Evolutionary conservation across 169 alveolate species (phyloP), one percentile per base, ranked within the genome.

Genomic region (Babesia caballi): DNA sequence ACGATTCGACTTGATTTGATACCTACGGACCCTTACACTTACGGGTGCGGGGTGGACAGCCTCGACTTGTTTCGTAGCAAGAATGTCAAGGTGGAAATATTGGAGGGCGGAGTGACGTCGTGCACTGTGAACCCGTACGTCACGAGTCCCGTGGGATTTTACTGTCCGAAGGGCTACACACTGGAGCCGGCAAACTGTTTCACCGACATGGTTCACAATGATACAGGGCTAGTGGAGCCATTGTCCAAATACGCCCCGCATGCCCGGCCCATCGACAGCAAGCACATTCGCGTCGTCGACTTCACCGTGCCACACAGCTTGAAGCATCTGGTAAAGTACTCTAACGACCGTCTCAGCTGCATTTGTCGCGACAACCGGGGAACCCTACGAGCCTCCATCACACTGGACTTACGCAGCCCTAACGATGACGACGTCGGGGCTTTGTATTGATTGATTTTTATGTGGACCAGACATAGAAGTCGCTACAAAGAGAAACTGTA

Each of bases 11-110:
- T n/a, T n/a, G n/a, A n/a, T n/a, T 47, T 81, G 3, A 15, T 81
- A 4, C 84, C 88, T 11, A 81, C 88, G 2, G 88, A 81, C 52
- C 88, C 88, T 15, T 70, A 63, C 51, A 81, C 84, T 0, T 66
- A 52, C 42, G 88, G 88, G 2, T 81, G 88, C 52, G 84, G 84
- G 27, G 69, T 51, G 30, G 60, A 67, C 21, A 60, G 72, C 50
- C 40, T 0, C 1, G 60, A 56, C 19, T 28, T 77, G 42, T 77
- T 77, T 60, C 41, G 53, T 2, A 14, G n/a, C 47, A 71, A n/a
- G n/a, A n/a, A n/a, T n/a, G n/a, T n/a, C n/a, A n/a, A n/a, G n/a
- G n/a, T n/a, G n/a, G n/a, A 69, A 11, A 19, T 8, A 17, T 19
- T 14, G 35, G 25, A 25, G 73, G 46, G 35, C 40, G 33, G 15